These are phyloP conservation scores for Ustilago lituana DNA, from an alignment of 1,284 basidiomycete species.

Conservation along the genomic window DNA sequence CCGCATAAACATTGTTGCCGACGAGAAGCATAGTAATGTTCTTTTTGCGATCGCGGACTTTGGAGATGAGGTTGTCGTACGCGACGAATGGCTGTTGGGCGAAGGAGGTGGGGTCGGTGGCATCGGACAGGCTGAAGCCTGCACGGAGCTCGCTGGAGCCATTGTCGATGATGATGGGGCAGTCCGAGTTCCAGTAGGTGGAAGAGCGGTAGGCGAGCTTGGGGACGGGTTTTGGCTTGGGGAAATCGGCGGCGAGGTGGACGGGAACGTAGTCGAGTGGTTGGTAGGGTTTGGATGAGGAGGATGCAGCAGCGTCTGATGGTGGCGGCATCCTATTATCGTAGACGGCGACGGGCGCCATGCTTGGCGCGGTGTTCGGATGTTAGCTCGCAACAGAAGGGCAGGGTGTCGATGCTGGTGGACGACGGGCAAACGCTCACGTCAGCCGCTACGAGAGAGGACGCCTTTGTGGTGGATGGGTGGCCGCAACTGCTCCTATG, in stretches of 20 bases:
- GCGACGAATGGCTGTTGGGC: constrained; percentile 40
- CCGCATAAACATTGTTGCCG: constrained; percentile 62
- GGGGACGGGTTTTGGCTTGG: constrained; percentile 39
- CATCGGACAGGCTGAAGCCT: constrained; percentile 75
- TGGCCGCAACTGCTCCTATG: too few species aligned
- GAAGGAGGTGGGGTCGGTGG: constrained; percentile 37
- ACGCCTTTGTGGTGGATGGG: too few species aligned
- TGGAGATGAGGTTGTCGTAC: constrained; percentile 62
- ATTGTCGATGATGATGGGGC: constrained; percentile 87
- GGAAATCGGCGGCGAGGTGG: constrained; percentile 36
- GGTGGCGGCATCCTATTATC: constrained; percentile 25
- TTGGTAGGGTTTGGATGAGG: constrained; percentile 32
- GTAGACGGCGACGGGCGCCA: constrained; percentile 47
- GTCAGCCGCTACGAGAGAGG: too few species aligned
- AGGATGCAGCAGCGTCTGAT: constrained; percentile 8
- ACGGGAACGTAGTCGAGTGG: constrained; percentile 43
- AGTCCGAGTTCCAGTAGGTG: constrained; percentile 47
- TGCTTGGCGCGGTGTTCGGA: background rate
- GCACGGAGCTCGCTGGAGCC: constrained; percentile 87
- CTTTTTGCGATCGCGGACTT: constrained; percentile 61
- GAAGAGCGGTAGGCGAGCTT: constrained; percentile 48
- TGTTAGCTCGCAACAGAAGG: background rate
- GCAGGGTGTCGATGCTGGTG: too few species aligned
- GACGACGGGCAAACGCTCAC: too few species aligned
- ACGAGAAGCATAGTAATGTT: constrained; percentile 56